These are phyloP conservation scores for Beverwykella pulmonaria DNA, from an alignment of 495 filamentous ascomycete species.

Conservation along the genomic window DNA sequence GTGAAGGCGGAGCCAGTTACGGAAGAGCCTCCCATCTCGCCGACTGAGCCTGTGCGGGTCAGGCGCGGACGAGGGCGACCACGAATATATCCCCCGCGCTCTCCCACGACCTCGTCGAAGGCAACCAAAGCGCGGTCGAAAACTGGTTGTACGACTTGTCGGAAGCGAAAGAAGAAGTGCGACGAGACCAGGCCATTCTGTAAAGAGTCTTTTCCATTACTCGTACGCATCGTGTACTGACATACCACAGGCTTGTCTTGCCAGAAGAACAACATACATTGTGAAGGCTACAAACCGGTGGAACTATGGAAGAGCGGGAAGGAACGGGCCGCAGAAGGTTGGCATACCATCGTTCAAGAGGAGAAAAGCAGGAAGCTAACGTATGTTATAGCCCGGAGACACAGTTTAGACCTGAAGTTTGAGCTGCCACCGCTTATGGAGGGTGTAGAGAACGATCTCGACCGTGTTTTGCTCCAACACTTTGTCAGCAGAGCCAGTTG, in stretches of 20 bases:
- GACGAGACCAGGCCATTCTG: conserved; percentile 90
- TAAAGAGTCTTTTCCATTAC: conserved; percentile 48
- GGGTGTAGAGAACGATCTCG: conserved; percentile 82
- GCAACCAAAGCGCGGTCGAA: conserved; percentile 87
- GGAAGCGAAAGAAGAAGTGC: conserved; percentile 94
- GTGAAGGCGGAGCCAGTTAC: conserved; percentile 26
- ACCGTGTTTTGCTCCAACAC: conserved; percentile 82
- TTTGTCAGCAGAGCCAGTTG: conserved; percentile 80
- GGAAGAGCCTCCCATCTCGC: conserved; percentile 33
- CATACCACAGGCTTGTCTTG: conserved; percentile 72
- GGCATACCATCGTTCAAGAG: not conserved
- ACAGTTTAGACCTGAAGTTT: conserved; percentile 49
- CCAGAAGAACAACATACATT: conserved; percentile 90
- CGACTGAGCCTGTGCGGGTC: conserved; percentile 46
- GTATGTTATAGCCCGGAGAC: conserved; percentile 26
- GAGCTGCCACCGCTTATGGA: conserved; percentile 78
- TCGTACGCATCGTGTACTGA: conserved; percentile 29
- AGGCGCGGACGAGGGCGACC: conserved; percentile 72
- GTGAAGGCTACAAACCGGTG: conserved; percentile 90
- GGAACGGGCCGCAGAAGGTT: conserved; percentile 76
- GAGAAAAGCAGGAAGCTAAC: not conserved
- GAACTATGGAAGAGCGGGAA: conserved; percentile 84
- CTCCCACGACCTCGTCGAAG: conserved; percentile 61
- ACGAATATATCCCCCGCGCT: conserved; percentile 74
- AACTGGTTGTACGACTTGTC: conserved; percentile 90